These are phyloP conservation scores for Yamadazyma jaroonii DNA, from an alignment of 1,139 yeast genomes.

Conservation along the genomic window DNA sequence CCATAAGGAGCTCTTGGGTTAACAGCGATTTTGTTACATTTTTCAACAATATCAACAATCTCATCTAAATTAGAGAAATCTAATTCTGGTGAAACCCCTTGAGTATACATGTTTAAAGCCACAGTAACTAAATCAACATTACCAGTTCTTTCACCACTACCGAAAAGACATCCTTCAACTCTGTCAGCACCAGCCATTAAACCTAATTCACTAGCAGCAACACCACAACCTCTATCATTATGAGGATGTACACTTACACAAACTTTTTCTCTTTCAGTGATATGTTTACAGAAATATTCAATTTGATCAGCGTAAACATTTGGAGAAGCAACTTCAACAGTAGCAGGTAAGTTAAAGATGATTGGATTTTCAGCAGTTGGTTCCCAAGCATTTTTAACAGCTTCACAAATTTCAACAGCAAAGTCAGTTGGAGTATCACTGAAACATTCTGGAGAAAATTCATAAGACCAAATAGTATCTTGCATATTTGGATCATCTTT, in stretches of 20 bases:
- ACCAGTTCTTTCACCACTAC: slow-evolving; percentile 52
- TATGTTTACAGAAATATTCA: slow-evolving; percentile 42
- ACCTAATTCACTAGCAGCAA: slow-evolving; percentile 50
- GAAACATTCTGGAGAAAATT: slow-evolving; percentile 94
- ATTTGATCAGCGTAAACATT: slow-evolving; percentile 52
- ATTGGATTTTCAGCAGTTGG: slow-evolving; percentile 42
- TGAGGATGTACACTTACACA: slow-evolving; percentile 48
- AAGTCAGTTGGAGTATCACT: slow-evolving; percentile 85
- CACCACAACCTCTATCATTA: slow-evolving; percentile 51
- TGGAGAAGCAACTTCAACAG: slow-evolving; percentile 49
- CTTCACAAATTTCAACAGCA: slow-evolving; percentile 73
- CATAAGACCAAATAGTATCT: slow-evolving; percentile 83
- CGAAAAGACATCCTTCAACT: slow-evolving; percentile 50
- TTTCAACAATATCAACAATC: slow-evolving; percentile 42
- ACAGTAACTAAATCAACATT: slow-evolving; percentile 49
- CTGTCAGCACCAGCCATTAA: slow-evolving; percentile 50
- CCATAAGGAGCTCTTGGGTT: slow-evolving; percentile 51
- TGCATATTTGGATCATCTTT: slow-evolving; percentile 78
- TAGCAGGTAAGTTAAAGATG: slow-evolving; percentile 49
- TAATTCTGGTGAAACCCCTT: slow-evolving; percentile 43
- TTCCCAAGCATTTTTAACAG: slow-evolving; percentile 46
- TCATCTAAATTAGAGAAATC: slow-evolving; percentile 43
- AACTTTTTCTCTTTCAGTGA: slow-evolving; percentile 42
- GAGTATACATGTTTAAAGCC: slow-evolving; percentile 47
- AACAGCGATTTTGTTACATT: slow-evolving; percentile 46